Evolutionary conservation across 2,329 filamentous ascomycete genomes (phyloP), one percentile per base, ranked within the genome.

Genomic region (Periconia sp.): DNA sequence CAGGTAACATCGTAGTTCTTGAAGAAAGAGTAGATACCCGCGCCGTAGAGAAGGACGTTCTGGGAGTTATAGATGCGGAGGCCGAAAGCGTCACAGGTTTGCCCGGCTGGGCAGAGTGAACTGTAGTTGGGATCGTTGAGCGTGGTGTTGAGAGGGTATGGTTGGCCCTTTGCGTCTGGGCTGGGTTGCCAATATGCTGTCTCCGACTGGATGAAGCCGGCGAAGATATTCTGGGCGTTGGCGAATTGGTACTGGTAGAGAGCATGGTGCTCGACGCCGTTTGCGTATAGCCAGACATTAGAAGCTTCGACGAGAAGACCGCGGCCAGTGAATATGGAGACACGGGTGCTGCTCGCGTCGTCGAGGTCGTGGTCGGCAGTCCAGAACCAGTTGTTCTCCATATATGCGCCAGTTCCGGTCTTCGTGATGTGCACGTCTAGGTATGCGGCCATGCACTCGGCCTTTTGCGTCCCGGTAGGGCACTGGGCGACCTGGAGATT

Each of bases 321-420:
- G 44, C 92, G 88, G 18, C 90, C 92, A 61, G 89, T 95, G 80
- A 86, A 96, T 59, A 96, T 81, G 59, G 85, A 85, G 66, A 92
- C 84, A 66, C 91, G 88, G 8, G 75, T 83, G 68, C 88, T 82
- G 61, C 87, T 85, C 6, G 71, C 46, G n/a, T 84, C 79, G 68
- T 96, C 92, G 23, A 96, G 84, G 65, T 95, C 89, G 75, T 96
- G 92, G 67, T 96, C 92, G 1, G 92, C 84, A 23, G 92, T 88
- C 91, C 92, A 96, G 73, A 88, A 86, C 92, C 92, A 96, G 38
- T 82, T 86, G 73, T 96, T 96, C 73, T 95, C 90, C 35, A 96
- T 77, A 71, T 95, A 95, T 15, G 84, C 81, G 39, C 65, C 64
- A 8, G 82, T 85, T 1, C 73, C 79, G 3, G 74, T 67, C 38